These are phyloP conservation scores for Polyporus tsugae DNA, from an alignment of 1,284 basidiomycete species.

Conservation along the genomic window DNA sequence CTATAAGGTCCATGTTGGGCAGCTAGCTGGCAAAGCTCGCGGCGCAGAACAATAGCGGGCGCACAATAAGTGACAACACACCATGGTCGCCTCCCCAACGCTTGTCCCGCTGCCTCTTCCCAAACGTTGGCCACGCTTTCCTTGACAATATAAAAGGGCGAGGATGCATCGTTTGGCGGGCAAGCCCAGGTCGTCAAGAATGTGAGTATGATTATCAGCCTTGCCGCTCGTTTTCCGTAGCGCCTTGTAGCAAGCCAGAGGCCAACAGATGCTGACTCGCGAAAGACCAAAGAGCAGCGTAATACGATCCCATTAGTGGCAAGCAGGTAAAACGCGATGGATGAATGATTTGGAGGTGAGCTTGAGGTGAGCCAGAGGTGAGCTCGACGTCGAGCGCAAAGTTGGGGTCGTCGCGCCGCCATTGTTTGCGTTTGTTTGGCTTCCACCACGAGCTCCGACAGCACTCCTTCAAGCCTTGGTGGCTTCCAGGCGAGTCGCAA, in stretches of 20 bases:
- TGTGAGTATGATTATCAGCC: not conserved
- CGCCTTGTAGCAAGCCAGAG: not conserved
- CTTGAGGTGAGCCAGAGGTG: not conserved
- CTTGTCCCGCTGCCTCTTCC: not conserved
- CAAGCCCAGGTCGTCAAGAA: not conserved
- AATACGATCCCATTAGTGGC: not conserved
- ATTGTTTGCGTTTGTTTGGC: conserved; percentile 17
- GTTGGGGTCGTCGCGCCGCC: not conserved
- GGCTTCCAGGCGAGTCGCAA: too few relatives aligned
- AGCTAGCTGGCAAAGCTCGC: conserved; percentile 14
- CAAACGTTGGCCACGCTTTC: conserved; percentile 6
- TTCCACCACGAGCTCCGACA: conserved; percentile 9
- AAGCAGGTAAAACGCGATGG: not conserved
- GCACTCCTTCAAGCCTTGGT: not conserved
- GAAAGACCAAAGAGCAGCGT: not conserved
- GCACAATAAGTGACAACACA: conserved; percentile 23
- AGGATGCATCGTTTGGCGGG: not conserved
- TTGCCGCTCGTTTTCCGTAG: not conserved
- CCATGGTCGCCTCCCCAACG: not conserved
- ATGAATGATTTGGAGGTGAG: not conserved
- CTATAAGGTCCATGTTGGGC: conserved; percentile 21
- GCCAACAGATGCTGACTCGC: not conserved
- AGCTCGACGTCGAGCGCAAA: not conserved
- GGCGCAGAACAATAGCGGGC: conserved; percentile 31
- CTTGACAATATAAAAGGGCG: not conserved